Percentiles rank a stretch among this genome's conserved stretches.
These are phyloP conservation scores for Cryptosporidium sp. DNA, from an alignment of 169 alveolate species.

Conservation along the genomic window DNA sequence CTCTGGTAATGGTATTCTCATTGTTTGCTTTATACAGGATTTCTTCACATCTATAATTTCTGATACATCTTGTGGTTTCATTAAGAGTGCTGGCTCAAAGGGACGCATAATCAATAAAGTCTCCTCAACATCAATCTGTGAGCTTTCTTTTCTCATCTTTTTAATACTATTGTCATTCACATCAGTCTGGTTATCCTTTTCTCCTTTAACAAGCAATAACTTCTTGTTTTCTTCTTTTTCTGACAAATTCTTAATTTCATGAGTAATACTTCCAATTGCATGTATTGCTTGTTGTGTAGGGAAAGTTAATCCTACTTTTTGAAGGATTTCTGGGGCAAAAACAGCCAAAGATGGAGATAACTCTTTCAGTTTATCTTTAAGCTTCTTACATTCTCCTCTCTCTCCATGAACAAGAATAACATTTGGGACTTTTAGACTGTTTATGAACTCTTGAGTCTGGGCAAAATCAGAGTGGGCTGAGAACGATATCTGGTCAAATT, in stretches of 20 bases:
- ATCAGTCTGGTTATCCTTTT: background rate
- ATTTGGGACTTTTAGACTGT: constrained; percentile 91
- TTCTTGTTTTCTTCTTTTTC: background rate
- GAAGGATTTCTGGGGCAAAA: constrained; percentile 84
- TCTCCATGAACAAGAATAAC: constrained; percentile 97
- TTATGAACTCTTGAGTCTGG: constrained; percentile 94
- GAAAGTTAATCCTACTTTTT: constrained; percentile 75
- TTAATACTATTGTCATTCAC: background rate
- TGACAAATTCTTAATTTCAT: constrained; percentile 13
- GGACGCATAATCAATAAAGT: constrained; percentile 59
- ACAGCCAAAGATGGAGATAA: constrained; percentile 80
- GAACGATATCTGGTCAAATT: constrained; percentile 92
- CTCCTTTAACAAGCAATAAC: background rate
- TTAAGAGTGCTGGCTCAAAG: constrained; percentile 34
- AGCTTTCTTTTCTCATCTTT: background rate
- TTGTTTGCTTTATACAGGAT: constrained; percentile 53
- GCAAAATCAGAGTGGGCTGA: constrained; percentile 96
- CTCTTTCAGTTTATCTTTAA: constrained; percentile 83
- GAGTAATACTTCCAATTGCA: constrained; percentile 49
- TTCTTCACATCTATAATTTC: constrained; percentile 38
- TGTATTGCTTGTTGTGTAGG: constrained; percentile 54
- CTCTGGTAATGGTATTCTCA: constrained; percentile 47
- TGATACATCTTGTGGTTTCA: constrained; percentile 52
- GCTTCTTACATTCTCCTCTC: constrained; percentile 88
- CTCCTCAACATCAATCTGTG: constrained; percentile 24